Evolutionary conservation across 2,329 filamentous ascomycete species (phyloP).

Genomic region (Cercospora beticola): DNA sequence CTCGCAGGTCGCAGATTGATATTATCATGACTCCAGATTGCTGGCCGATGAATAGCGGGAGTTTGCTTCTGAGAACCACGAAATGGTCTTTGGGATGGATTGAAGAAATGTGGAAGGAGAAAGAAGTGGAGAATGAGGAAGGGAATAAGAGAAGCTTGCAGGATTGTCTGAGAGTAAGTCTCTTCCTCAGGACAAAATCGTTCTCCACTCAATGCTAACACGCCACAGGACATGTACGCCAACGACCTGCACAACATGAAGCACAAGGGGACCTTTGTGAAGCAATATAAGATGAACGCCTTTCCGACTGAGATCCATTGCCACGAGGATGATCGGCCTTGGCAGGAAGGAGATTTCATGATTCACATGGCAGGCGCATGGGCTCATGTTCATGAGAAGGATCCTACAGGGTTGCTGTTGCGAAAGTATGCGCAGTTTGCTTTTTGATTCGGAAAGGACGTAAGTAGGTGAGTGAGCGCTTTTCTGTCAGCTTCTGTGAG

Average conservation of each 20-base stretch:
- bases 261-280: conserved; percentile 27
- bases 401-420: conserved; percentile 43
- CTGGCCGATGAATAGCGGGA: conserved; percentile 41
- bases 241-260: conserved; percentile 4
- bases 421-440: conserved; percentile 35
- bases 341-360: conserved; percentile 22
- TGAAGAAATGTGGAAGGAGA: conserved; percentile 31
- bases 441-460: neutral
- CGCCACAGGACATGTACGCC: conserved; percentile 36
- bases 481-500: neutral
- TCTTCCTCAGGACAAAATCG: neutral
- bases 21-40: conserved; percentile 43
- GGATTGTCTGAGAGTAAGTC: neutral
- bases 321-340: conserved; percentile 11
- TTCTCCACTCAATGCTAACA: neutral
- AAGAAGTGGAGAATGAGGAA: conserved; percentile 37
- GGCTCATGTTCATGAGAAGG: conserved; percentile 38
- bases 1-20: conserved; percentile 36
- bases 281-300: conserved; percentile 43
- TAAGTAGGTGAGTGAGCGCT: neutral
- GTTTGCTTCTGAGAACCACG: conserved; percentile 38
- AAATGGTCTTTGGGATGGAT: conserved; percentile 40
- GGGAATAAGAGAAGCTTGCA: conserved; percentile 24
- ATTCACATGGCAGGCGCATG: conserved; percentile 45
- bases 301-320: conserved; percentile 31